phyloP scores from a whole-genome alignment of 1,284 basidiomycete genomes.

The Puccinia sorghi region DNA sequence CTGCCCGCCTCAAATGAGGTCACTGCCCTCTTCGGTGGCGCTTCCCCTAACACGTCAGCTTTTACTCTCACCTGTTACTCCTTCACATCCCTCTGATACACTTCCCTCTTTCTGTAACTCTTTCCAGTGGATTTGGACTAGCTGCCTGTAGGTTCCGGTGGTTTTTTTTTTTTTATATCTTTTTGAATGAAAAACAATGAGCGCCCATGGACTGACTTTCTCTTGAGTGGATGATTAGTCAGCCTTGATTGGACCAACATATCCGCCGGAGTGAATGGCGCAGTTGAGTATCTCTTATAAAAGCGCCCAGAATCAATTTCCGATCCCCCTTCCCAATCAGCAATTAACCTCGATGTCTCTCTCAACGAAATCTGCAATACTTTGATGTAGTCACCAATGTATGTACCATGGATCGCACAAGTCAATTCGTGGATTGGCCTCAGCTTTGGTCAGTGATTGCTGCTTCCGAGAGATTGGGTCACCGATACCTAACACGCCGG shows the following conservation, averaged over 20 bases:
- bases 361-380: neutral
- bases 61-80: neutral
- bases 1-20: constrained; percentile 36
- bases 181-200: neutral
- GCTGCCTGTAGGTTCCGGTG: constrained; percentile 32
- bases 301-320: neutral
- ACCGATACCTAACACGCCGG: neutral
- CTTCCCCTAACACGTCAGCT: constrained; percentile 50
- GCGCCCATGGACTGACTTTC: neutral
- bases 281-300: constrained; percentile 39
- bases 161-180: neutral
- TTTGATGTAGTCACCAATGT: constrained; percentile 46
- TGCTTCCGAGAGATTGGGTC: neutral
- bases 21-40: constrained; percentile 44
- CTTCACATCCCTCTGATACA: neutral
- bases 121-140: constrained; percentile 45
- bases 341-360: neutral
- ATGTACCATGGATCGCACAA: constrained; percentile 50
- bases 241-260: constrained; percentile 51
- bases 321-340: neutral
- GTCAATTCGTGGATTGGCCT: constrained; percentile 50
- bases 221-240: constrained; percentile 11
- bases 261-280: constrained; percentile 50
- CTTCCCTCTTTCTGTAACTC: neutral
- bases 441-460: constrained; percentile 19